These are phyloP conservation scores for Pseudopithomyces maydicus DNA, from an alignment of 2,329 filamentous ascomycete species.

Conservation along the genomic window DNA sequence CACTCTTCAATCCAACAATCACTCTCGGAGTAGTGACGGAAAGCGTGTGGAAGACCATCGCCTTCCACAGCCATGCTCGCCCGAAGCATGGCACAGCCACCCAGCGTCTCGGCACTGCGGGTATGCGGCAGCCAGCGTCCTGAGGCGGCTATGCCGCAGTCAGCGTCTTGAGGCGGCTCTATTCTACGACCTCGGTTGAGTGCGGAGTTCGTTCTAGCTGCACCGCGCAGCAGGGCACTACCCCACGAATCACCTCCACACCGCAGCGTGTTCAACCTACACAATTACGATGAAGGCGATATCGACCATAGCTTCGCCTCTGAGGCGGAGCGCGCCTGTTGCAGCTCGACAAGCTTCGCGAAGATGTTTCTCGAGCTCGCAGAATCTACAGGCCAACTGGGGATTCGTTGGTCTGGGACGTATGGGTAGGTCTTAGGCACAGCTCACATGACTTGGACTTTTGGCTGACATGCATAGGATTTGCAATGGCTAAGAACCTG, in stretches of 20 bases:
- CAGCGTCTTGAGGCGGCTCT: constrained; percentile 14
- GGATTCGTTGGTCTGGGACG: constrained; percentile 57
- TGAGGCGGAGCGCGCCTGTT: constrained; percentile 26
- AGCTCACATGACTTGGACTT: constrained; percentile 26
- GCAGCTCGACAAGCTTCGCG: constrained; percentile 29
- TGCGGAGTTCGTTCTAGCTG: constrained; percentile 41
- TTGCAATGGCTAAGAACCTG: constrained; percentile 74
- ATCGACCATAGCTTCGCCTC: constrained; percentile 33
- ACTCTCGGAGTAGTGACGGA: constrained; percentile 11
- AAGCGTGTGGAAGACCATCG: constrained; percentile 12
- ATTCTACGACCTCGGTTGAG: constrained; percentile 41
- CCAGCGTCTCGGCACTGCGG: constrained; percentile 6
- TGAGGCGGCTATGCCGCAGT: constrained; percentile 13
- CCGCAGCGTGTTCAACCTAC: constrained; percentile 18
- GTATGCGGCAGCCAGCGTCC: constrained; percentile 15
- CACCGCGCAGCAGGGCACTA: constrained; percentile 24
- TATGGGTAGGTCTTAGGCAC: constrained; percentile 49
- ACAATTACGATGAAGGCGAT: constrained; percentile 34
- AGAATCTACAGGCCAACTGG: constrained; percentile 51
- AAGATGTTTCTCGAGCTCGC: constrained; percentile 52
- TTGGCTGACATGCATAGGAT: constrained; percentile 55
- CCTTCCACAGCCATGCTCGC: constrained; percentile 8
- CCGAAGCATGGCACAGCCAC: constrained; percentile 3
- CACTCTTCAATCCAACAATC: neutral
- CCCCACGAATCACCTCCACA: constrained; percentile 18